Conservation (phyloP, 805 yeast species). For the Ogataea ramenticola region DNA sequence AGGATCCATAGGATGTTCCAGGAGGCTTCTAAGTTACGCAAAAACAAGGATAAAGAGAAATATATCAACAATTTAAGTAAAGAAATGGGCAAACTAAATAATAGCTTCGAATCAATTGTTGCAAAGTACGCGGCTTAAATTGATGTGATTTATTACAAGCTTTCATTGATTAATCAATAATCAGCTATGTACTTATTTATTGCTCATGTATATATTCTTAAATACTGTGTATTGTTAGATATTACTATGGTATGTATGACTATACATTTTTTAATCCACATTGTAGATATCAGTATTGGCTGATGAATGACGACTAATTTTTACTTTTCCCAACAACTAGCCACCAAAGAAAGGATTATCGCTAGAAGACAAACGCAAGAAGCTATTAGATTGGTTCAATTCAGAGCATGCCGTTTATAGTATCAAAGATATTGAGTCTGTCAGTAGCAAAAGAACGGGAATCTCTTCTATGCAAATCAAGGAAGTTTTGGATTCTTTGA, state of each 20-base stretch:
- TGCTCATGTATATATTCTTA: too few relatives aligned
- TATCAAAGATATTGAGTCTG: conserved; percentile 44
- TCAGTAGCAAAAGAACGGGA: conserved; percentile 38
- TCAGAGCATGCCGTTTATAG: conserved; percentile 33
- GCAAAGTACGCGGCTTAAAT: too few relatives aligned
- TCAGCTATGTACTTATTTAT: too few relatives aligned
- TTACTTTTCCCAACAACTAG: not conserved
- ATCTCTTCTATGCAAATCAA: conserved; percentile 50
- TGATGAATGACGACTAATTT: too few relatives aligned
- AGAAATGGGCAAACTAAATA: not conserved
- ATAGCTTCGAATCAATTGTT: too few relatives aligned
- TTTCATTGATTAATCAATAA: too few relatives aligned
- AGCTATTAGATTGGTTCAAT: conserved; percentile 32
- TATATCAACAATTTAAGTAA: too few relatives aligned
- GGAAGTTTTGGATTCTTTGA: conserved; percentile 36
- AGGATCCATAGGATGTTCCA: conserved; percentile 2
- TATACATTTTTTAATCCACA: too few relatives aligned
- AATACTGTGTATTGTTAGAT: too few relatives aligned
- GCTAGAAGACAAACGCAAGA: conserved; percentile 32
- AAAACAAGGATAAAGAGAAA: not conserved
- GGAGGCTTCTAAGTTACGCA: not conserved
- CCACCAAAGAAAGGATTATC: conserved; percentile 17
- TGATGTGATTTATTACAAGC: too few relatives aligned
- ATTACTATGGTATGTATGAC: too few relatives aligned
- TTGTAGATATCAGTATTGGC: too few relatives aligned